These are phyloP conservation scores for Mrakia gelida DNA, from an alignment of 768 basidiomycete genomes.

Conservation along the genomic window DNA sequence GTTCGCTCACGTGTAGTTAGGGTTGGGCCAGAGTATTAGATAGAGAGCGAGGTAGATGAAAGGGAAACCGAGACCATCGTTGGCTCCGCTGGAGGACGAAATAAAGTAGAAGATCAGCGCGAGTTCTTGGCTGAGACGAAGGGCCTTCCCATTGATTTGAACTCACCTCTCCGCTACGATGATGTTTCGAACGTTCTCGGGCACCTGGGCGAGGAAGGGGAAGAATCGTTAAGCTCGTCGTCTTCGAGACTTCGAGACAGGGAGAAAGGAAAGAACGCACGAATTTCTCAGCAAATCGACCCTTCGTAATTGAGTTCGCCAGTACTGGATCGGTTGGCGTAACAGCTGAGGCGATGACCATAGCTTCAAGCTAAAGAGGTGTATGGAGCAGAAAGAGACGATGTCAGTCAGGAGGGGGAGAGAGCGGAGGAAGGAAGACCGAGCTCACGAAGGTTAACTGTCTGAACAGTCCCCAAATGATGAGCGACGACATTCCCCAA, in stretches of 20 bases:
- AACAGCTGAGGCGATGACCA: constrained; percentile 47
- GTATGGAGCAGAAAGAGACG: not conserved
- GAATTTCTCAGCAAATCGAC: constrained; percentile 47
- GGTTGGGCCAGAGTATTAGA: constrained; percentile 42
- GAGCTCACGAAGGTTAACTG: constrained; percentile 42
- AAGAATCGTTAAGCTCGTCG: too few species aligned
- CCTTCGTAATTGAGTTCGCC: constrained; percentile 39
- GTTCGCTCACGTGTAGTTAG: constrained; percentile 37
- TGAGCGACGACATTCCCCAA: constrained; percentile 45
- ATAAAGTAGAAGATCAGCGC: too few species aligned
- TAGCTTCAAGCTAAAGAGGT: constrained; percentile 39
- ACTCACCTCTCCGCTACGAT: constrained; percentile 47
- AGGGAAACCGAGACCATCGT: constrained; percentile 46
- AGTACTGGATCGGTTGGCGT: constrained; percentile 47
- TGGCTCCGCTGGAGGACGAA: too few species aligned
- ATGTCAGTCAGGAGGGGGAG: too few species aligned
- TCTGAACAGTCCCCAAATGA: constrained; percentile 47
- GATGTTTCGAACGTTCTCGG: constrained; percentile 45
- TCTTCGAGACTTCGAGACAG: too few species aligned
- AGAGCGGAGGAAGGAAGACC: too few species aligned
- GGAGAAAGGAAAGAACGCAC: too few species aligned
- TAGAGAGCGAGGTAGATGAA: constrained; percentile 48
- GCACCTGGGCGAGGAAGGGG: too few species aligned
- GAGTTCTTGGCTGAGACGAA: too few species aligned
- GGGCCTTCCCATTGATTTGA: too few species aligned